Percentiles rank a stretch among this genome's conserved stretches.
Evolutionary conservation across 148 eudicot genomes (phyloP).

Genomic region (Pharnaceum exiguum): DNA sequence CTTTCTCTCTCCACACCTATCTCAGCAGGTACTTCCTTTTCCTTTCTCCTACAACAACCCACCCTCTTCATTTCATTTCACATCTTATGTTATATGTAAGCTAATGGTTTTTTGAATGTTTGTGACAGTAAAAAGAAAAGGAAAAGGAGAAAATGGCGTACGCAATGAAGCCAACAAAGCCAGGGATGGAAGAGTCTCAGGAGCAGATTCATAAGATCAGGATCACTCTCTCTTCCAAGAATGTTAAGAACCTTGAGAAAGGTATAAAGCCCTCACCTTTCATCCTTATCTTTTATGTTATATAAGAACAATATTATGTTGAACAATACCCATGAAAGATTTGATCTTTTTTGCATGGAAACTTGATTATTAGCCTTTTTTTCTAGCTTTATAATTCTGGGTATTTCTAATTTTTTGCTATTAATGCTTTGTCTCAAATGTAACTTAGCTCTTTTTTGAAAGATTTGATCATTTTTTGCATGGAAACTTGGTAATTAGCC

Average conservation of each 20-base stretch:
- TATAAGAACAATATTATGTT: too few species aligned
- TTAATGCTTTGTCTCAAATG: too few species aligned
- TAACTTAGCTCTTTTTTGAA: too few species aligned
- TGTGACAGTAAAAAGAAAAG: background rate
- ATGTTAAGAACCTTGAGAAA: conserved; percentile 91
- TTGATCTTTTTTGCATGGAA: too few species aligned
- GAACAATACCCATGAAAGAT: too few species aligned
- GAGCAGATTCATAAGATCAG: conserved; percentile 85
- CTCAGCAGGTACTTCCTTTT: background rate
- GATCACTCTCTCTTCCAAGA: conserved; percentile 89
- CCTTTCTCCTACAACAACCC: too few species aligned
- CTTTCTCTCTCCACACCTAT: background rate
- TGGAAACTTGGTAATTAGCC: too few species aligned
- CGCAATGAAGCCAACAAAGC: conserved; percentile 68
- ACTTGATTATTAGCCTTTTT: too few species aligned
- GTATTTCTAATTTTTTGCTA: too few species aligned
- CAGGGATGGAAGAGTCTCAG: conserved; percentile 66
- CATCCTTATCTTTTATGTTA: too few species aligned
- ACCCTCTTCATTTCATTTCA: background rate
- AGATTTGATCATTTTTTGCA: too few species aligned
- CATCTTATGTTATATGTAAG: background rate
- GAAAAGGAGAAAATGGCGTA: conserved; percentile 47
- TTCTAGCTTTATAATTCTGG: too few species aligned
- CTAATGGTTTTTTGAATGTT: background rate
- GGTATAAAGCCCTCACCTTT: conserved; percentile 37